Evolutionary conservation across 2,329 filamentous ascomycete species (phyloP).

Genomic region (Raffaelea albimanens): DNA sequence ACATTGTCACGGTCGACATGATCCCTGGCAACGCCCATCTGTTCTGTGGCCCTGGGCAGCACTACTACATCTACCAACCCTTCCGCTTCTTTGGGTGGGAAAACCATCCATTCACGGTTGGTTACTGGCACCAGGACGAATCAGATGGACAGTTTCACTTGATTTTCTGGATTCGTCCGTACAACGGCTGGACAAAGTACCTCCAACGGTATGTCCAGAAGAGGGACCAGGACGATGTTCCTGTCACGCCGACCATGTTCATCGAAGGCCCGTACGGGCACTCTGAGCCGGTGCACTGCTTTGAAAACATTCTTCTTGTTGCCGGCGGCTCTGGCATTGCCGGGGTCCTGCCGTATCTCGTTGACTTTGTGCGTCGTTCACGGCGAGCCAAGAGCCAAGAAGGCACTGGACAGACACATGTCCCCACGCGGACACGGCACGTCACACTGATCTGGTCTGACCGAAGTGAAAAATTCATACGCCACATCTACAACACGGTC

Average conservation of each 20-base stretch:
- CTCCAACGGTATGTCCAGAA: conserved; percentile 8
- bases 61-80: conserved; percentile 35
- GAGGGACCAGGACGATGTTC: not conserved
- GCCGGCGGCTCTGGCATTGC: conserved; percentile 14
- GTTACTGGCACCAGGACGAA: conserved; percentile 8
- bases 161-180: conserved; percentile 11
- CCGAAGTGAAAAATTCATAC: conserved; percentile 7
- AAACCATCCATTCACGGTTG: conserved; percentile 40
- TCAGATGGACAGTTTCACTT: conserved; percentile 5
- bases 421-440: conserved; percentile 9
- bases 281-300: conserved; percentile 9
- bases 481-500: not conserved
- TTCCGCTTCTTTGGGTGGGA: conserved; percentile 33
- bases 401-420: not conserved
- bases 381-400: not conserved
- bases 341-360: conserved; percentile 10
- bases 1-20: conserved; percentile 9
- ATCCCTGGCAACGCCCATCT: conserved; percentile 4
- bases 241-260: conserved; percentile 4
- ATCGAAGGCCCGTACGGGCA: conserved; percentile 15
- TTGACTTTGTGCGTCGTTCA: conserved; percentile 10
- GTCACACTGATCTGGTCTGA: conserved; percentile 13
- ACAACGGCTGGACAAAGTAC: conserved; percentile 13
- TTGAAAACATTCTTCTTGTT: conserved; percentile 11
- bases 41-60: conserved; percentile 28